phyloP scores from a whole-genome alignment of 2,329 filamentous ascomycete species.

The Pyrenochaeta sp. region DNA sequence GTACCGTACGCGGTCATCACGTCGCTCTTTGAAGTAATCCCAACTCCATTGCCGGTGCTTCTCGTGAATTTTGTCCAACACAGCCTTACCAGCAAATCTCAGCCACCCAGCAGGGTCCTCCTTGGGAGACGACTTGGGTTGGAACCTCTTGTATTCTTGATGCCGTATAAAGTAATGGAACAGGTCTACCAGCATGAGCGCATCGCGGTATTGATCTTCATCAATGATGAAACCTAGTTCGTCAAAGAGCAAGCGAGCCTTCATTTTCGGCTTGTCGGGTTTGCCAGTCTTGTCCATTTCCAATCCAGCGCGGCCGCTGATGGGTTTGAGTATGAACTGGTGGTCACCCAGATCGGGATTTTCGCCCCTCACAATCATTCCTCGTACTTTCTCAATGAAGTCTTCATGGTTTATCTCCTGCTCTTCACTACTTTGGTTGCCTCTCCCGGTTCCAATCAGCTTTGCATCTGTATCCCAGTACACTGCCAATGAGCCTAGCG shows the following conservation, averaged over 20 bases:
- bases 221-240: slow-evolving; percentile 98
- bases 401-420: slow-evolving; percentile 75
- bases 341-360: slow-evolving; percentile 66
- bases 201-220: slow-evolving; percentile 96
- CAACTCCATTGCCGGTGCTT: slow-evolving; percentile 93
- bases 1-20: slow-evolving; percentile 87
- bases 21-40: slow-evolving; percentile 91
- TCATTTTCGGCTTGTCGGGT: slow-evolving; percentile 80
- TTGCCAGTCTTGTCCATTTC: slow-evolving; percentile 94
- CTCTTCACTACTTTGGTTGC: slow-evolving; percentile 66
- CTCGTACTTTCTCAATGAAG: slow-evolving; percentile 77
- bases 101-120: slow-evolving; percentile 94
- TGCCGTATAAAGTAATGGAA: slow-evolving; percentile 99
- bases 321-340: slow-evolving; percentile 95
- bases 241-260: slow-evolving; percentile 90
- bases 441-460: slow-evolving; percentile 81
- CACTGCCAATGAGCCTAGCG: slow-evolving; percentile 84
- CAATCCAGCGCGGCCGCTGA: slow-evolving; percentile 92
- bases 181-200: slow-evolving; percentile 95
- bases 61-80: slow-evolving; percentile 94
- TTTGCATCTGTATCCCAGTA: slow-evolving; percentile 98
- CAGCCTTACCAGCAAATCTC: slow-evolving; percentile 85
- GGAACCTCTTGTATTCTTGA: slow-evolving; percentile 93
- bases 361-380: slow-evolving; percentile 78
- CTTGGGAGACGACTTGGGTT: slow-evolving; percentile 84